A percentile compares a stretch with the other conserved stretches of the same genome.
Evolutionary conservation across 1,284 basidiomycete species (phyloP).

Genomic region (Agaricales sp.): DNA sequence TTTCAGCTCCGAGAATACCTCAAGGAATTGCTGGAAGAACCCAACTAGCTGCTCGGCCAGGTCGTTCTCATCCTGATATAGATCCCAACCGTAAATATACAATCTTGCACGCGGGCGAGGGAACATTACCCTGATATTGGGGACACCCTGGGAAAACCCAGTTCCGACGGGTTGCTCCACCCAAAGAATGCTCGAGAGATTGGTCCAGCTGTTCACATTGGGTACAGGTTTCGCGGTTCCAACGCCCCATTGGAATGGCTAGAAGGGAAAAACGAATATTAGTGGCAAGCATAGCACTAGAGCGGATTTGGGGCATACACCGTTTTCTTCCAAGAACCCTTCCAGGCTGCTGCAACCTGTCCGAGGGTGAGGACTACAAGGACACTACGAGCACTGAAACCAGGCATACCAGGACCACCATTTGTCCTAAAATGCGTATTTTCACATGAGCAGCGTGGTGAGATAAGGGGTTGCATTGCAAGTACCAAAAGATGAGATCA

Average conservation of each 20-base stretch:
- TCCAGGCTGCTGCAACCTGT: conserved; percentile 66
- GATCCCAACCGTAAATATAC: conserved; percentile 2
- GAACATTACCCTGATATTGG: conserved; percentile 52
- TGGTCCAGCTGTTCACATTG: conserved; percentile 76
- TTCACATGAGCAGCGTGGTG: neutral
- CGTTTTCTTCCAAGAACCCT: conserved; percentile 76
- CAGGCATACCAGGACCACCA: conserved; percentile 29
- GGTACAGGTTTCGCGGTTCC: conserved; percentile 55
- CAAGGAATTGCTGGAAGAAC: conserved; percentile 66
- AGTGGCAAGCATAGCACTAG: neutral
- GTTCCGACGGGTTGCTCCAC: conserved; percentile 82
- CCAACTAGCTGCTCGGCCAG: conserved; percentile 45
- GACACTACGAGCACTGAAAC: neutral
- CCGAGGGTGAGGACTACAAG: neutral
- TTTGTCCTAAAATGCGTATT: conserved; percentile 31
- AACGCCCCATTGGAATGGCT: conserved; percentile 60
- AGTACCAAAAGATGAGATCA: conserved; percentile 65
- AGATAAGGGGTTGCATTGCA: conserved; percentile 2
- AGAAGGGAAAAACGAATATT: conserved; percentile 10
- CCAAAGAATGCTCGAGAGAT: conserved; percentile 70
- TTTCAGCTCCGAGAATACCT: conserved; percentile 62
- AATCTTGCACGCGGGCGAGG: conserved; percentile 35
- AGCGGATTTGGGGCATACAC: conserved; percentile 25
- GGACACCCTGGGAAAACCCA: conserved; percentile 68
- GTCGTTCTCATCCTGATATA: conserved; percentile 17